phyloP scores from a whole-genome alignment of 306 rosid genomes.

The Ammopiptanthus mongolicus region DNA sequence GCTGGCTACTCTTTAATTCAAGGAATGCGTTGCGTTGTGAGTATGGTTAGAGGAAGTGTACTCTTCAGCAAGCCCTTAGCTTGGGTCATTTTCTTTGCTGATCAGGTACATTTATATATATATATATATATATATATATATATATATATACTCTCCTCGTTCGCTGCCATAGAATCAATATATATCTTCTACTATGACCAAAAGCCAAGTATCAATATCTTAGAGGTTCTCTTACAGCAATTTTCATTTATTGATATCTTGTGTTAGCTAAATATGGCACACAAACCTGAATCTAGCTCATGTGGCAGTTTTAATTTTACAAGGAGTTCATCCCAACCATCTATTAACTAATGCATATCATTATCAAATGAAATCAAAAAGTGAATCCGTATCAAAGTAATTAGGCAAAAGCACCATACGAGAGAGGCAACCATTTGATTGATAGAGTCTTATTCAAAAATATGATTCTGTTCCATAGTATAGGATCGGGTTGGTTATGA shows the following conservation, averaged over 20 bases:
- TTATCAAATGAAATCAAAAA: neutral
- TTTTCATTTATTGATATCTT: neutral
- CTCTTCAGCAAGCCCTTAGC: constrained; percentile 72
- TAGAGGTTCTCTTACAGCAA: neutral
- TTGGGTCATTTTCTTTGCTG: constrained; percentile 71
- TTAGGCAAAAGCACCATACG: neutral
- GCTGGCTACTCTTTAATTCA: constrained; percentile 61
- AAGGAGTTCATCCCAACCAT: neutral
- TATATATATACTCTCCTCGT: neutral
- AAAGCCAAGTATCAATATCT: no score
- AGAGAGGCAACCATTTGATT: neutral
- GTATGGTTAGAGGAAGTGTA: constrained; percentile 52
- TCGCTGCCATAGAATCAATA: neutral
- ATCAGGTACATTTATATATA: constrained; percentile 46
- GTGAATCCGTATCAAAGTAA: neutral
- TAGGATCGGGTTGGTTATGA: neutral
- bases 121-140: neutral
- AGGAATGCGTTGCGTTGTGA: constrained; percentile 52
- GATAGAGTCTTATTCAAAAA: neutral
- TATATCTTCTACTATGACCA: neutral
- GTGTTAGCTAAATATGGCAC: neutral
- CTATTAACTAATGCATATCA: neutral
- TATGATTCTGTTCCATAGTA: neutral
- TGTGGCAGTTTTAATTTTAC: neutral
- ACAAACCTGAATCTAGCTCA: neutral